Evolutionary conservation across 2,329 filamentous ascomycete species (phyloP), one percentile per base, ranked within the genome.

Genomic region (Arthrobotrys megalospora): DNA sequence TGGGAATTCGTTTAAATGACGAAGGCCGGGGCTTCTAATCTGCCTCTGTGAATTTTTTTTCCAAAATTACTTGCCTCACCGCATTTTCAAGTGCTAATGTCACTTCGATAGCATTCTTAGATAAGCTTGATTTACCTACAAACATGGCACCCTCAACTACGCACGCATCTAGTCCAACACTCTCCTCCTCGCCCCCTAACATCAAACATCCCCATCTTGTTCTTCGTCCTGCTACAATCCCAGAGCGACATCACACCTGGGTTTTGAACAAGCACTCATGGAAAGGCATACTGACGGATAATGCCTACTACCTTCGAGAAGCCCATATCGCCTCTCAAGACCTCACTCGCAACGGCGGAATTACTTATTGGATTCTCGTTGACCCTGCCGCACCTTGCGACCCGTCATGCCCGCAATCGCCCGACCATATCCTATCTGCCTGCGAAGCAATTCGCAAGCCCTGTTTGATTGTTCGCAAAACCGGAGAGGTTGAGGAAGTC

Each of bases 341-440:
- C 6, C 85, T 92, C 16, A 86, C 89, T 12, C 85, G 86, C 62
- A 84, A 90, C 79, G 88, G 88, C 45, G 90, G 90, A 45, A 85
- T 91, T 78, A 87, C 87, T 11, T 86, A 88, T 80, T 92, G 91
- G 91, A 88, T 92, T 68, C 86, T 92, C 34, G 90, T 90, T 3
- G 85, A 88, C 70, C 80, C 81, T 63, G 69, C 81, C 45, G 76
- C 83, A 58, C 79, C 83, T 1, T 84, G 85, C 0, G 83, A 85
- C 28, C 55, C 55, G 2, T 7, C 60, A 19, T 79, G 76, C 69
- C 76, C 76, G 3, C 63, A 73, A 62, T 70, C 80, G 84, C 16
- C 86, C 89, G 28, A 88, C 87, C 3, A 80, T n/a, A 85, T 92
- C 32, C 86, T 91, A 21, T 89, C 89, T 2, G 89, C 88, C 32